These are phyloP conservation scores for Pelargonium nanum DNA, from an alignment of 345 rosid genomes.

Conservation along the genomic window DNA sequence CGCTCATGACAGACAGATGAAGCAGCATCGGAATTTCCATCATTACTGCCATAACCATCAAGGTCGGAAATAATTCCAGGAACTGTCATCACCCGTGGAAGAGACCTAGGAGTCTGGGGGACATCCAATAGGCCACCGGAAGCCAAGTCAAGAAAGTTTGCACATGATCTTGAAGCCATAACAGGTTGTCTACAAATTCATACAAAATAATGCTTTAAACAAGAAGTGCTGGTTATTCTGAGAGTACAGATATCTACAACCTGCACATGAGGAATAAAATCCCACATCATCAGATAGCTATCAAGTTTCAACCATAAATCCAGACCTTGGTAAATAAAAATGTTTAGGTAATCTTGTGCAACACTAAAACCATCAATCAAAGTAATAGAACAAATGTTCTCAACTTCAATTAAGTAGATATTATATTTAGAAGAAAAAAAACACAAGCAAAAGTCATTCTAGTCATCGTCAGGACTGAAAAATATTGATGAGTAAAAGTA, in stretches of 20 bases:
- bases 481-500: not conserved
- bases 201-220: not conserved
- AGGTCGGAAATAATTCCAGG: conserved; percentile 62
- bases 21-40: conserved; percentile 41
- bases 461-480: not conserved
- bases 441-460: not conserved
- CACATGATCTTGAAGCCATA: conserved; percentile 55
- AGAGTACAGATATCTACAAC: not conserved
- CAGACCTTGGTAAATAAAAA: not conserved
- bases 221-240: no score
- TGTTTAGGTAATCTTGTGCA: not conserved
- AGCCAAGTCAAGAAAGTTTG: conserved; percentile 45
- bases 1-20: conserved; percentile 39
- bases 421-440: no score
- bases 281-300: not conserved
- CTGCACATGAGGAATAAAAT: not conserved
- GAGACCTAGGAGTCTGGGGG: conserved; percentile 50
- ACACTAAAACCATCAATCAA: not conserved
- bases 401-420: not conserved
- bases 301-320: not conserved
- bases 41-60: conserved; percentile 34
- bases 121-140: conserved; percentile 48
- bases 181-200: not conserved
- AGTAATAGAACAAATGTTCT: not conserved
- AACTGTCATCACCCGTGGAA: conserved; percentile 64